Conservation (phyloP, 2,329 filamentous ascomycete species). For the Geosmithia putterillii region DNA sequence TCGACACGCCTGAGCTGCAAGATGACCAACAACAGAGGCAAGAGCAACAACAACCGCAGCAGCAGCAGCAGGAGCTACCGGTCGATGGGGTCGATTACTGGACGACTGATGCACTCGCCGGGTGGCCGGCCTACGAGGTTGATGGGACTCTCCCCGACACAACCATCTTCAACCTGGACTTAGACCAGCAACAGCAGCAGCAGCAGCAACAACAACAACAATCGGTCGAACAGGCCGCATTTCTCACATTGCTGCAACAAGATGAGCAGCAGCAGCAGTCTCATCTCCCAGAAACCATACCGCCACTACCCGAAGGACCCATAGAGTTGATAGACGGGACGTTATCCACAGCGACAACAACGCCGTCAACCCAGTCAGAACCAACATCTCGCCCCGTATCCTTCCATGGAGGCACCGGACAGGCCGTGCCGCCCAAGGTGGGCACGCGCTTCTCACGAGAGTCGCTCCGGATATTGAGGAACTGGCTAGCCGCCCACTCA, state of each 20-base stretch:
- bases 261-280: not conserved
- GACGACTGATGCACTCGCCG: not conserved
- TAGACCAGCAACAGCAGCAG: not conserved
- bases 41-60: not conserved
- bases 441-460: constrained; percentile 46
- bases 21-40: not conserved
- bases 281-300: not conserved
- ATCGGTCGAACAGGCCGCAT: not conserved
- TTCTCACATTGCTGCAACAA: not conserved
- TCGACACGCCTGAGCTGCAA: not conserved
- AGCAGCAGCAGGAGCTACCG: not conserved
- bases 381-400: not conserved
- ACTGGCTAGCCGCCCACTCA: constrained; percentile 65
- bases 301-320: not conserved
- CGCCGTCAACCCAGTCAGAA: not conserved
- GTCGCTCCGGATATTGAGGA: constrained; percentile 63
- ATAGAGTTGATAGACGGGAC: not conserved
- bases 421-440: constrained; percentile 2
- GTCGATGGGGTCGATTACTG: not conserved
- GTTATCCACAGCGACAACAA: not conserved
- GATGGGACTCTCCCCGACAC: not conserved
- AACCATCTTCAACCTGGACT: not conserved
- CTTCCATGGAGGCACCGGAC: not conserved
- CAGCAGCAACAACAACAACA: not conserved
- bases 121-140: not conserved